Conservation (phyloP, 2,329 filamentous ascomycete genomes). For the Neocucurbitaria cava region DNA sequence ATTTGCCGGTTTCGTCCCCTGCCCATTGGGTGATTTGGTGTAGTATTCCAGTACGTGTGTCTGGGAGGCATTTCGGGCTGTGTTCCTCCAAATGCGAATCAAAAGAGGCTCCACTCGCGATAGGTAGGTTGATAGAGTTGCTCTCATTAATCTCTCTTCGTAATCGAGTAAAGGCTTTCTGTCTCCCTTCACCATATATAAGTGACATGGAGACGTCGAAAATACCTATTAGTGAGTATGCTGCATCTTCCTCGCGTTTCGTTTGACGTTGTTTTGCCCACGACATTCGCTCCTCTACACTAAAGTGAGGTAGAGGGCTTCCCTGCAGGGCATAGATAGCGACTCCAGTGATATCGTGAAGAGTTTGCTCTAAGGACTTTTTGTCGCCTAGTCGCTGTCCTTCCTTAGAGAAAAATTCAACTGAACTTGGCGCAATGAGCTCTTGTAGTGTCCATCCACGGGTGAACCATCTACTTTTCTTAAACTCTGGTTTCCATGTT, state of each 20-base stretch:
- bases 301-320: neutral
- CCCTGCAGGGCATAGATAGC: neutral
- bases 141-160: neutral
- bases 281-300: neutral
- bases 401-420: constrained; percentile 4
- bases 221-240: constrained; percentile 3
- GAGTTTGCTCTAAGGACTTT: neutral
- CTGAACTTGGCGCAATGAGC: neutral
- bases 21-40: constrained; percentile 29
- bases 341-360: constrained; percentile 1
- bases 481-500: neutral
- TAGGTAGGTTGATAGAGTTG: constrained; percentile 1
- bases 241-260: constrained; percentile 4
- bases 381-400: neutral
- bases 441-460: constrained; percentile 11
- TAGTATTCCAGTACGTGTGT: constrained; percentile 34
- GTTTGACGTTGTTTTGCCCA: neutral
- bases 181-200: constrained; percentile 3
- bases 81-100: constrained; percentile 23
- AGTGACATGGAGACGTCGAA: constrained; percentile 2
- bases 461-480: constrained; percentile 6
- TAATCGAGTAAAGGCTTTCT: neutral
- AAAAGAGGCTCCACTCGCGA: constrained; percentile 20
- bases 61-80: constrained; percentile 25
- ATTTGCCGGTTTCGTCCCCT: constrained; percentile 12